These are phyloP conservation scores for Hippophae gyantsensis DNA, from an alignment of 306 rosid genomes.

Conservation along the genomic window DNA sequence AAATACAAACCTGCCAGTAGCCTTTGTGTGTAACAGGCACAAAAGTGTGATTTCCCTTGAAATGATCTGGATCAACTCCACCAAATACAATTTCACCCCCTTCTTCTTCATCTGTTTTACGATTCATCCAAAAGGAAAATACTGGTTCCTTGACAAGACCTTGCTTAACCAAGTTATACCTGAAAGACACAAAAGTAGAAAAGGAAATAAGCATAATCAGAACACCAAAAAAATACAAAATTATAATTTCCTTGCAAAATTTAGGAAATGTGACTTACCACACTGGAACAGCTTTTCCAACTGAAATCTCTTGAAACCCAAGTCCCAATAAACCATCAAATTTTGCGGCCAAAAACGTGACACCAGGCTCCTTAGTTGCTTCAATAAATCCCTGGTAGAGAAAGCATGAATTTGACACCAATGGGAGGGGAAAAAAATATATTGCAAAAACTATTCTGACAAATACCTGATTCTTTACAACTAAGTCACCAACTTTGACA, in stretches of 20 bases:
- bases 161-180: conserved; percentile 81
- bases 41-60: conserved; percentile 65
- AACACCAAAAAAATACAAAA: no score
- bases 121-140: conserved; percentile 96
- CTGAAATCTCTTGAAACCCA: conserved; percentile 91
- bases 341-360: conserved; percentile 58
- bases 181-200: conserved; percentile 22
- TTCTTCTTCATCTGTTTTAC: conserved; percentile 37
- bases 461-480: conserved; percentile 61
- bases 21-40: conserved; percentile 89
- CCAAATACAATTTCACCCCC: conserved; percentile 97
- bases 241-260: no score
- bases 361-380: conserved; percentile 68
- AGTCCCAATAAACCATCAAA: conserved; percentile 92
- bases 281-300: conserved; percentile 64
- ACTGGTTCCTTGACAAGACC: conserved; percentile 68
- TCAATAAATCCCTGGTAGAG: conserved; percentile 67
- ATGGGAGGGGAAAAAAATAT: not conserved
- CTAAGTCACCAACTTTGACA: conserved; percentile 58
- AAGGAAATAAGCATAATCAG: no score
- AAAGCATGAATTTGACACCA: not conserved
- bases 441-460: not conserved
- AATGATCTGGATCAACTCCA: conserved; percentile 89
- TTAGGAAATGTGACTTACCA: conserved; percentile 31
- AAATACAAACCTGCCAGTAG: conserved; percentile 78